Evolutionary conservation across 1,139 yeast species (phyloP).

Genomic region (Tardiomyces depauwii): DNA sequence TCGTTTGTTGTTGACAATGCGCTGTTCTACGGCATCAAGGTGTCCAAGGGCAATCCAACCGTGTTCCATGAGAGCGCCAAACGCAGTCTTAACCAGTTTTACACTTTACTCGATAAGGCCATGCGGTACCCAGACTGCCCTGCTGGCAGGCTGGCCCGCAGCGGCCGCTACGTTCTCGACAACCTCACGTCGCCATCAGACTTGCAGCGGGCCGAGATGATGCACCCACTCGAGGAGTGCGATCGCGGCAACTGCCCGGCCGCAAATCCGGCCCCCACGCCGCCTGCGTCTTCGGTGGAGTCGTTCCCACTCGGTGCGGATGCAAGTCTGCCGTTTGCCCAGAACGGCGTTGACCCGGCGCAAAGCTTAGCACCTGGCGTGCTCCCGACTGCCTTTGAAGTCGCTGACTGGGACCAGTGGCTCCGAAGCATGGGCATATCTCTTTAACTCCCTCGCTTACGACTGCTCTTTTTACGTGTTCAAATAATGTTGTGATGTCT

Average conservation of each 20-base stretch:
- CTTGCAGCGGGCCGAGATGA: not conserved
- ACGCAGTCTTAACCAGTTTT: not conserved
- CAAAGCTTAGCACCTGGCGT: not conserved
- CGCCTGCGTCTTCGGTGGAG: not conserved
- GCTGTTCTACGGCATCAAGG: constrained; percentile 10
- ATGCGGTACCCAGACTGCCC: not conserved
- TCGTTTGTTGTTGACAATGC: constrained; percentile 11
- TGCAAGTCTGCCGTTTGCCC: not conserved
- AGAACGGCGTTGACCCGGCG: not conserved
- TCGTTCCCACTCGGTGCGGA: too few species aligned
- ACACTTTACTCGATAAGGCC: not conserved
- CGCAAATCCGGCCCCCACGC: not conserved
- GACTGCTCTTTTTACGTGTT: too few species aligned
- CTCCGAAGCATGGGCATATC: constrained; percentile 5
- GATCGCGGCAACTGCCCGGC: not conserved
- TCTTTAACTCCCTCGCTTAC: constrained; percentile 1
- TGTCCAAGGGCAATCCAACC: not conserved
- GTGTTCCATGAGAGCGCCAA: not conserved
- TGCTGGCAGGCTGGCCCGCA: not conserved
- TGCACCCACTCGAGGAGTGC: not conserved
- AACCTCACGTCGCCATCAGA: not conserved
- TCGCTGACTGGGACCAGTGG: constrained; percentile 12
- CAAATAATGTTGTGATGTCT: too few species aligned
- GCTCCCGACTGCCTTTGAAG: constrained; percentile 9
- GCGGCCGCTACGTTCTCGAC: not conserved